phyloP scores from a whole-genome alignment of 163 green algal genomes.

The Chlorella variabilis region DNA sequence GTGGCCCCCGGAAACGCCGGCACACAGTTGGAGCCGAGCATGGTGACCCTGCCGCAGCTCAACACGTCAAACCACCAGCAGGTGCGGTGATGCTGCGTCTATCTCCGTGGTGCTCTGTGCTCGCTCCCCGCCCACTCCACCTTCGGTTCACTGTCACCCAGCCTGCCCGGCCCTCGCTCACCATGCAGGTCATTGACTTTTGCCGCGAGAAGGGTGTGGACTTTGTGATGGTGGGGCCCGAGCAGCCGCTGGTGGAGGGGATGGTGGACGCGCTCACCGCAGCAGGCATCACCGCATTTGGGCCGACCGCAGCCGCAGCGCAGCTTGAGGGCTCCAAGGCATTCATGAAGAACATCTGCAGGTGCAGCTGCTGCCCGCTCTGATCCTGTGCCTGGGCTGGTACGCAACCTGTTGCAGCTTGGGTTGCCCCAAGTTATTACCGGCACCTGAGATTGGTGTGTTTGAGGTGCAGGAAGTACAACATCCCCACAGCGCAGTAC shows the following conservation, averaged over 20 bases:
- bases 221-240: slow-evolving; percentile 95
- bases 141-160: neutral
- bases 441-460: too few relatives aligned
- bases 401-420: too few relatives aligned
- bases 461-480: slow-evolving; percentile 79
- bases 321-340: slow-evolving; percentile 95
- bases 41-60: slow-evolving; percentile 53
- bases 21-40: slow-evolving; percentile 74
- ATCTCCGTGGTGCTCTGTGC: neutral
- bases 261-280: slow-evolving; percentile 83
- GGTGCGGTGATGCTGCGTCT: slow-evolving; percentile 11
- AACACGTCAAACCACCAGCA: slow-evolving; percentile 59
- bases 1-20: slow-evolving; percentile 94
- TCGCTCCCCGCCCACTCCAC: slow-evolving; percentile 54
- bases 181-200: slow-evolving; percentile 82
- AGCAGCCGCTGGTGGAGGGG: slow-evolving; percentile 94
- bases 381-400: too few relatives aligned
- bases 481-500: slow-evolving; percentile 94
- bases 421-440: too few relatives aligned
- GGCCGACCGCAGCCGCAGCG: slow-evolving; percentile 83
- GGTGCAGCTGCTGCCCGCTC: neutral
- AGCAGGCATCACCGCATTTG: slow-evolving; percentile 88
- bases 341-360: slow-evolving; percentile 94
- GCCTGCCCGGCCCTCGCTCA: neutral
- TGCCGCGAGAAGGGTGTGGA: slow-evolving; percentile 81